A percentile compares a stretch with the other conserved stretches of the same genome.
These are phyloP conservation scores for Monosporozyma servazzii DNA, from an alignment of 805 yeast species.

Conservation along the genomic window DNA sequence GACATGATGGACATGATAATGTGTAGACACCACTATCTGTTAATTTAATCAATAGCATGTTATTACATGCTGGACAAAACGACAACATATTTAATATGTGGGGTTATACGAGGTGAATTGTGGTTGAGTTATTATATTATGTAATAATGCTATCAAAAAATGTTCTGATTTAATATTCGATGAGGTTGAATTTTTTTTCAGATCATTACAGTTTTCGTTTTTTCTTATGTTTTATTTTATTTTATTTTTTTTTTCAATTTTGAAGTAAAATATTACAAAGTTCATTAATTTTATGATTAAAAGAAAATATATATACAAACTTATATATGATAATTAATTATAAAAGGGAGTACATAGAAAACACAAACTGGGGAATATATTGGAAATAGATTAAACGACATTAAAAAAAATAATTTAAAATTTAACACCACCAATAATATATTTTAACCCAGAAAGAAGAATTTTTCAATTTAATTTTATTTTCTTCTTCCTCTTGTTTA, in stretches of 20 bases:
- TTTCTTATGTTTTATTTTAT: not conserved
- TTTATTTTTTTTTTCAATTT: not conserved
- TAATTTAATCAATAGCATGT: slow-evolving; percentile 69
- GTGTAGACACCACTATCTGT: slow-evolving; percentile 52
- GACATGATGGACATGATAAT: slow-evolving; percentile 87
- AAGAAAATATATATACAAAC: too few relatives aligned
- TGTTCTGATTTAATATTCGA: not conserved
- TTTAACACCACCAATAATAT: slow-evolving; percentile 35
- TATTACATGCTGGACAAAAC: slow-evolving; percentile 90
- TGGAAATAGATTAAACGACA: not conserved
- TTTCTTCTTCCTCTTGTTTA: slow-evolving; percentile 35
- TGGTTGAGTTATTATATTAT: not conserved
- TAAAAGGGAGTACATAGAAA: not conserved
- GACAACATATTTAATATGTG: slow-evolving; percentile 55
- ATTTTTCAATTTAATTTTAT: slow-evolving; percentile 18
- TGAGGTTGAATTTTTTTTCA: not conserved
- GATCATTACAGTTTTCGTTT: not conserved
- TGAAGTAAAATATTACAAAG: not conserved
- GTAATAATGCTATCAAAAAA: not conserved
- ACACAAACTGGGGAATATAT: not conserved
- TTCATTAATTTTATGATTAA: not conserved
- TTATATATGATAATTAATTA: not conserved
- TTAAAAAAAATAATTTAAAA: not conserved
- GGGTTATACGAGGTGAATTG: not conserved
- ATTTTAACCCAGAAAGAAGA: slow-evolving; percentile 27